A percentile compares a stretch with the other conserved stretches of the same genome.
Conservation (phyloP, 306 rosid species). For the Quercus dentata region DNA sequence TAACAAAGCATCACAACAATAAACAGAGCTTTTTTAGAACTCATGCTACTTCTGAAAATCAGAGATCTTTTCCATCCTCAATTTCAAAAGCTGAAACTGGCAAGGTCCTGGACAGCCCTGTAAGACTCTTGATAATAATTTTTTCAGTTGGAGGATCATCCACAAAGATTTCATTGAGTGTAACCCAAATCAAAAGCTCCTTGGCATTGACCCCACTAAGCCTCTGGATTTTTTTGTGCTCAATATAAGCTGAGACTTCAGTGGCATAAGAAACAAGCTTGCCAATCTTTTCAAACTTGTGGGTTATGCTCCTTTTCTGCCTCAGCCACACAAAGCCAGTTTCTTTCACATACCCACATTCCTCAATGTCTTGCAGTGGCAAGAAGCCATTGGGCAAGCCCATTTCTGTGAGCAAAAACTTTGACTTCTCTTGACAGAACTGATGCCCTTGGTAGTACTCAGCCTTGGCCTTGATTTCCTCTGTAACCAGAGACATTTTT, state of each 20-base stretch:
- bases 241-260: slow-evolving; percentile 68
- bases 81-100: slow-evolving; percentile 59
- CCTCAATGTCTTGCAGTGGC: slow-evolving; percentile 70
- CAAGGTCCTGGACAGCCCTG: slow-evolving; percentile 60
- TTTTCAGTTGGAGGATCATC: slow-evolving; percentile 75
- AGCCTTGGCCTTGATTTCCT: slow-evolving; percentile 48
- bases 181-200: slow-evolving; percentile 82
- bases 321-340: slow-evolving; percentile 86
- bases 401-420: slow-evolving; percentile 50
- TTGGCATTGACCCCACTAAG: slow-evolving; percentile 79
- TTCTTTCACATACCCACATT: slow-evolving; percentile 66
- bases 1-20: not conserved
- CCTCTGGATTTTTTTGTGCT: slow-evolving; percentile 61
- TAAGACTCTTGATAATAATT: slow-evolving; percentile 61
- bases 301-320: slow-evolving; percentile 58
- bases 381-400: slow-evolving; percentile 68
- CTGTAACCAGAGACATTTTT: slow-evolving; percentile 52
- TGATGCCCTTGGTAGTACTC: slow-evolving; percentile 72
- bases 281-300: slow-evolving; percentile 79
- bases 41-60: slow-evolving; percentile 1
- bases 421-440: slow-evolving; percentile 58
- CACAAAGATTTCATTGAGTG: slow-evolving; percentile 55
- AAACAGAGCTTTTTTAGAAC: too few relatives aligned
- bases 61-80: slow-evolving; percentile 50
- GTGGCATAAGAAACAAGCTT: slow-evolving; percentile 55